phyloP scores from a whole-genome alignment of 768 basidiomycete genomes.

The Tricholoma hemisulphureum region DNA sequence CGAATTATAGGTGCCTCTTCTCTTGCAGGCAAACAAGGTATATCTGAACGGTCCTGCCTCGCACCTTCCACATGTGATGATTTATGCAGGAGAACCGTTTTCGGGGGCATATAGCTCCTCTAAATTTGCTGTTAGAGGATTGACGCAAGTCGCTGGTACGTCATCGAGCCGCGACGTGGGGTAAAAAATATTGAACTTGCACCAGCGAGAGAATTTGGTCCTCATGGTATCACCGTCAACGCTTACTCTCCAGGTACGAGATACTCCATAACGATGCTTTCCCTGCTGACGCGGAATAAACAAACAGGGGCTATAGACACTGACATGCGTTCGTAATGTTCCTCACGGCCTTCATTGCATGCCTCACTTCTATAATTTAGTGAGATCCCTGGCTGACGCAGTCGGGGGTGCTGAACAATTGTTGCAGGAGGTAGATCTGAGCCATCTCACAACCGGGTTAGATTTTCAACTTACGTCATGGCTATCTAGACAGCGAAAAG shows the following conservation, averaged over 20 bases:
- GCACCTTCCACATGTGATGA: neutral
- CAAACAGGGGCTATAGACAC: slow-evolving; percentile 16
- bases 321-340: slow-evolving; percentile 11
- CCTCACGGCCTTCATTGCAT: neutral
- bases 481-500: slow-evolving; percentile 1
- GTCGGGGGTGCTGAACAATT: neutral
- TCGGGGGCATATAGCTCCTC: slow-evolving; percentile 31
- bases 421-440: slow-evolving; percentile 2
- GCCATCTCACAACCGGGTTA: neutral
- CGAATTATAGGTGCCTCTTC: slow-evolving; percentile 34
- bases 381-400: slow-evolving; percentile 7
- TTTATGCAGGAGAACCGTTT: slow-evolving; percentile 5
- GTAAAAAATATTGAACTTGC: neutral
- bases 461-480: neutral
- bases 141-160: slow-evolving; percentile 34
- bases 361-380: neutral
- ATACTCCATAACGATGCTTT: neutral
- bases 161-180: neutral
- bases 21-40: slow-evolving; percentile 34
- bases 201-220: slow-evolving; percentile 18
- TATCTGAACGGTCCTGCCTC: neutral
- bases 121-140: slow-evolving; percentile 41
- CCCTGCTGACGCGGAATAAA: neutral
- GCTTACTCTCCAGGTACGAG: slow-evolving; percentile 20
- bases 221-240: slow-evolving; percentile 24